phyloP scores from a whole-genome alignment of 805 yeast species.

The Metschnikowia gelsemii region DNA sequence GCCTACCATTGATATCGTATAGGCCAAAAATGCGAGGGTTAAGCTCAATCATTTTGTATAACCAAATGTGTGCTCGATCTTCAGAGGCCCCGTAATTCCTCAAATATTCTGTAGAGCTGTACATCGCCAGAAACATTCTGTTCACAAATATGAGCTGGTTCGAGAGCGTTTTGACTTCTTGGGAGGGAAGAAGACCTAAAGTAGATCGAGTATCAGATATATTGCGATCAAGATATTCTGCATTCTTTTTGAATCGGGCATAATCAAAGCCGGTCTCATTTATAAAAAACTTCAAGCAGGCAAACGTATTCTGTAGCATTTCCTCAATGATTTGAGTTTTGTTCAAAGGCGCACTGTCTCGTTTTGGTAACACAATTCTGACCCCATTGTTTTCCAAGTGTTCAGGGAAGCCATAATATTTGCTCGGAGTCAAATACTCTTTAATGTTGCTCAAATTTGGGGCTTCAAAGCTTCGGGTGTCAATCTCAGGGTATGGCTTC shows the following conservation, averaged over 20 bases:
- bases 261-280: background rate
- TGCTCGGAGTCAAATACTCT: background rate
- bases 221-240: background rate
- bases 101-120: background rate
- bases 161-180: background rate
- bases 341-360: background rate
- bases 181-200: background rate
- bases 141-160: background rate
- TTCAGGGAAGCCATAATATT: too few relatives aligned
- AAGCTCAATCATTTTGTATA: conserved; percentile 5
- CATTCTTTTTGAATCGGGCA: background rate
- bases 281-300: background rate
- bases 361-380: background rate
- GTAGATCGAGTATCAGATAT: background rate
- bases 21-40: conserved; percentile 1
- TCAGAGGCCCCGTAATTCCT: background rate
- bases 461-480: too few relatives aligned
- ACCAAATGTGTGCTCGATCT: background rate
- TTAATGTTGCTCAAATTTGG: too few relatives aligned
- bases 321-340: background rate
- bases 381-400: too few relatives aligned
- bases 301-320: background rate
- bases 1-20: background rate
- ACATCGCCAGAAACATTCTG: background rate
- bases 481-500: too few relatives aligned